Percentiles rank a stretch among this genome's conserved stretches.
Evolutionary conservation across 805 yeast species (phyloP).

Genomic region (Spencermartinsiella europaea): DNA sequence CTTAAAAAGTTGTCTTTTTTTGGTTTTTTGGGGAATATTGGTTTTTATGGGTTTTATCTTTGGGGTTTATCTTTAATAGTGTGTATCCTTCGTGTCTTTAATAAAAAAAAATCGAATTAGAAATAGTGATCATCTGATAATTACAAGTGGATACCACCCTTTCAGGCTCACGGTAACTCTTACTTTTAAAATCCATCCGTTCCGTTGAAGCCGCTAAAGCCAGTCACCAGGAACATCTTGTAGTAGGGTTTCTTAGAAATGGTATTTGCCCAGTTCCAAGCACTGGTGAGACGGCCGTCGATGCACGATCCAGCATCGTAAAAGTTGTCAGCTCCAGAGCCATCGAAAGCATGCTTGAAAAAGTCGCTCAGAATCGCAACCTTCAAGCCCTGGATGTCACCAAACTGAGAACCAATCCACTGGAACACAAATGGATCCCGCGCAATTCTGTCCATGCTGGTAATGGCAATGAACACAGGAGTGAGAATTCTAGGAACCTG

Average conservation of each 20-base stretch:
- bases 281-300: constrained; percentile 74
- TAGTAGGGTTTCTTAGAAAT: constrained; percentile 63
- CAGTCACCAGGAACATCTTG: constrained; percentile 57
- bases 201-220: constrained; percentile 74
- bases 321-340: constrained; percentile 79
- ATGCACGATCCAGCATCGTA: constrained; percentile 82
- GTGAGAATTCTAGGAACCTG: constrained; percentile 74
- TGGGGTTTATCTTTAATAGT: background rate
- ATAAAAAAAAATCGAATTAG: too few species aligned
- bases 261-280: constrained; percentile 78
- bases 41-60: background rate
- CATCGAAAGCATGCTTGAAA: constrained; percentile 60
- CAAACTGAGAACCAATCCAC: constrained; percentile 57
- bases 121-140: too few species aligned
- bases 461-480: constrained; percentile 59
- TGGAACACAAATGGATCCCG: constrained; percentile 43
- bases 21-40: constrained; percentile 1
- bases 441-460: constrained; percentile 49
- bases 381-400: constrained; percentile 48
- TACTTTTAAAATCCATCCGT: constrained; percentile 39
- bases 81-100: too few species aligned
- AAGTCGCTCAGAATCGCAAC: constrained; percentile 43
- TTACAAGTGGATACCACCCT: too few species aligned
- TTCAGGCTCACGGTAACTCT: too few species aligned
- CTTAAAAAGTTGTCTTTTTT: constrained; percentile 4